Evolutionary conservation across 192 early-diverging fungal species (phyloP).

Genomic region (Gonapodya prolifera): DNA sequence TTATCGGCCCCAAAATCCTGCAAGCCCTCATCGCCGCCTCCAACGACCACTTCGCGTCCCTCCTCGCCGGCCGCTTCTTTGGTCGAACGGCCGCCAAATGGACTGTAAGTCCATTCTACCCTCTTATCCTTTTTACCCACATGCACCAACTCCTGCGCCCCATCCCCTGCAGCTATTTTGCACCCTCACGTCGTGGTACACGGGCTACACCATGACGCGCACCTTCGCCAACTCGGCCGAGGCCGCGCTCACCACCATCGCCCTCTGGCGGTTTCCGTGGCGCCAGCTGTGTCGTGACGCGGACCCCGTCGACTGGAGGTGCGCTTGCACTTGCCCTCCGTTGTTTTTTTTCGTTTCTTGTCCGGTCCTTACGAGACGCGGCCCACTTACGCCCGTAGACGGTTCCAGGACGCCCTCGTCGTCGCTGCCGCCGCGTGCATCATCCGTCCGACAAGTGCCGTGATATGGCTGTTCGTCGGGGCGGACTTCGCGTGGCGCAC

Average conservation of each 20-base stretch:
- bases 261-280: slow-evolving; percentile 81
- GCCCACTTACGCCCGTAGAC: not conserved
- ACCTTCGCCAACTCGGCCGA: slow-evolving; percentile 65
- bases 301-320: not conserved
- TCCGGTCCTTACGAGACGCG: not conserved
- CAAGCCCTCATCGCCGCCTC: slow-evolving; percentile 62
- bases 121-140: not conserved
- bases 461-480: slow-evolving; percentile 75
- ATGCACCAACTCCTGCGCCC: not conserved
- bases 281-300: slow-evolving; percentile 6
- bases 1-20: slow-evolving; percentile 57
- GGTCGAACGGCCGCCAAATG: slow-evolving; percentile 43
- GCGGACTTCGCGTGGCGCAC: slow-evolving; percentile 20
- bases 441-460: slow-evolving; percentile 74
- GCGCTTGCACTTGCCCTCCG: not conserved
- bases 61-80: slow-evolving; percentile 51
- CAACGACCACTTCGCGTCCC: slow-evolving; percentile 60
- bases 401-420: slow-evolving; percentile 24
- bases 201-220: slow-evolving; percentile 41
- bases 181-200: slow-evolving; percentile 42
- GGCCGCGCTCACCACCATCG: slow-evolving; percentile 54
- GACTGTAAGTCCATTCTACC: slow-evolving; percentile 27
- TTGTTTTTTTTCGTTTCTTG: not conserved
- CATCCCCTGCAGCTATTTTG: slow-evolving; percentile 27
- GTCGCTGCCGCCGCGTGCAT: slow-evolving; percentile 74